Base-by-base conservation (phyloP, 208 protist species). In the Hexamita inflata region DNA sequence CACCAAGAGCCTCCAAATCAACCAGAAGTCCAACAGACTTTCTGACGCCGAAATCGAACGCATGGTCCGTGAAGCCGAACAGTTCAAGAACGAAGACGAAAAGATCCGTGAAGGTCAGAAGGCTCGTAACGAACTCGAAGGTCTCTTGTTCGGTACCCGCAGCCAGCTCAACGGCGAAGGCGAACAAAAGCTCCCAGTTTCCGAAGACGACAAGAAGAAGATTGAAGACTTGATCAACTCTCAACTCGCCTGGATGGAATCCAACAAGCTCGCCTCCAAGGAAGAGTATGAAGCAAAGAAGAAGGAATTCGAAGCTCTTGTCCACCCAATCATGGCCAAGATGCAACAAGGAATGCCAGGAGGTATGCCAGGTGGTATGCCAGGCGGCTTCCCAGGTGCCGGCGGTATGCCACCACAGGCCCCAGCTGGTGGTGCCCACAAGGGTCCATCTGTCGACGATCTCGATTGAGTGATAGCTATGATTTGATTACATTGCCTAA, bases 1-100 rank as follows among this genome's bases (percentile, higher is more conserved):
- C 28, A 82, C 66, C 30, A 62, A 92, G 62, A 88, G 88, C 38
- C 94, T 98, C 84, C 94, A 86, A 4, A 91, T 90, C 77, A 88
- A 92, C 13, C 45, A 76, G 29, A 93, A 93, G 0, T 86, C 32
- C 28, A 65, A 65, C 24, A 24, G 78, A 35, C 32, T 81, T 2
- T 64, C 65, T 29, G 65, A 82, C 29, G 78, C 78, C 34, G 77
- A 81, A 61, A 74, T 82, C 40, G 40, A 82, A 1, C 41, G 70
- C 26, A 66, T 82, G 34, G 53, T 77, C 34, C 35, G 49, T 19
- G 79, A 82, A 34, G 79, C 75, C 2, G 40, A 79, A 40, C 26
- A 58, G 0, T 67, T 53, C 45, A 40, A 28, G 24, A 79, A 62
- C 13, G 60, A 80, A 38, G 81, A 84, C 30, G 42, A 64, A 1